phyloP scores from a whole-genome alignment of 2,329 filamentous ascomycete genomes.

The Beauveria brongniartii region DNA sequence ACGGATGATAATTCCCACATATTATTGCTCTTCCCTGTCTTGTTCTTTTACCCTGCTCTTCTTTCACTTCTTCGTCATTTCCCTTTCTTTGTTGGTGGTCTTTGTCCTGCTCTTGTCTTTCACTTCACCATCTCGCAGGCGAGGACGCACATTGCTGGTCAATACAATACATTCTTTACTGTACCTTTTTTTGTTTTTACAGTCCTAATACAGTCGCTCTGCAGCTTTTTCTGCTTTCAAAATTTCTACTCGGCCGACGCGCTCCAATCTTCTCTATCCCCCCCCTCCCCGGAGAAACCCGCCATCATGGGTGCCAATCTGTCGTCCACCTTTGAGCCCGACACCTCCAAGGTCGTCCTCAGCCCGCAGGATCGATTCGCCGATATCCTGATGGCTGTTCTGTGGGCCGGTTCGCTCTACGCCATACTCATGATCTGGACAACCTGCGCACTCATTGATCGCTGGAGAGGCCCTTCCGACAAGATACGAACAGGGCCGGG shows the following conservation, averaged over 20 bases:
- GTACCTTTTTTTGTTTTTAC: background rate
- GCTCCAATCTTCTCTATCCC: background rate
- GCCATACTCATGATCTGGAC: constrained; percentile 33
- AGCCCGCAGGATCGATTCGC: constrained; percentile 22
- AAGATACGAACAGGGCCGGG: constrained; percentile 22
- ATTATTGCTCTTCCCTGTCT: background rate
- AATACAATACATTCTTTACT: constrained; percentile 5
- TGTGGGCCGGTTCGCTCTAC: constrained; percentile 30
- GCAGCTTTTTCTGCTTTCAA: background rate
- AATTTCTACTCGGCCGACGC: background rate
- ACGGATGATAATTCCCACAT: background rate
- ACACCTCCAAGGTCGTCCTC: constrained; percentile 28
- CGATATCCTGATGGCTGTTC: constrained; percentile 25
- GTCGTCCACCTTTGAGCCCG: constrained; percentile 28
- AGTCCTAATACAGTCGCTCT: background rate
- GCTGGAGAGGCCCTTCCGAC: constrained; percentile 33
- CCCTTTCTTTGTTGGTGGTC: background rate
- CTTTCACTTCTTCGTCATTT: background rate
- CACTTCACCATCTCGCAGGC: constrained; percentile 3
- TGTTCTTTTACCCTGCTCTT: background rate
- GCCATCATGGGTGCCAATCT: constrained; percentile 32
- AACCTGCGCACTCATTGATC: constrained; percentile 32
- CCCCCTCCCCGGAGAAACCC: background rate
- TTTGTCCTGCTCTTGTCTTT: background rate
- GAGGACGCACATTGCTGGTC: constrained; percentile 10